Evolutionary conservation across 177 flowering plant species (phyloP), one percentile per base, ranked within the genome.

Genomic region (Vitis hybrid): DNA sequence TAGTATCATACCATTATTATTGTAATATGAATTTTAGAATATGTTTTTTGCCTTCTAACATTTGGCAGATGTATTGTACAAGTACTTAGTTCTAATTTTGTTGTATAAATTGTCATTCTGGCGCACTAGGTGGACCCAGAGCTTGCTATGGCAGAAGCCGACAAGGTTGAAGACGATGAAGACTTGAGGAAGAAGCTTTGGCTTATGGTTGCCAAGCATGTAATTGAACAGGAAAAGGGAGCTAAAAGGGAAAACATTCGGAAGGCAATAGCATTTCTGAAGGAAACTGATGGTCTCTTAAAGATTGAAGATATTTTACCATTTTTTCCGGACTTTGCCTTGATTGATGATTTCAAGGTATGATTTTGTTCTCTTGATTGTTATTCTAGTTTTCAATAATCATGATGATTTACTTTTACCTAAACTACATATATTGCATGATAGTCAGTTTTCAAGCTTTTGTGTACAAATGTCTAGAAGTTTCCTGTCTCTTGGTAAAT

Each of bases 61-160:
- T 6, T 6, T 53, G n/a, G 49, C 8, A 16, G 48, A 53, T 67
- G 7, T 31, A 14, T 10, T 50, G 18, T 61, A 16, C 33, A 52
- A 50, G 45, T 64, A 49, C 7, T 15, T 59, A 45, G 62, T 26
- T 58, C 13, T 50, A 13, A 10, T 49, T 15, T 20, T 50, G 4
- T 6, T 49, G 15, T n/a, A 16, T 22, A 60, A 12, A 52, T 56
- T 10, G 50, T 56, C 31, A 55, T 65, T 66, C 66, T 76, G 66
- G 51, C 79, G 66, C 31, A 55, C 51, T 80, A 96, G 99, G 95
- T 96, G 72, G 99, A 96, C 69, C 86, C 93, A 31, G 99, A 93
- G 80, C 98, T 96, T 78, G 99, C 99, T 45, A 96, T 86, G 99
- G 99, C 99, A 72, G 99, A 96, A 83, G 99, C 99, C 66, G 99